phyloP scores from a whole-genome alignment of 2,329 filamentous ascomycete genomes.

The Thielaviopsis euricoi region DNA sequence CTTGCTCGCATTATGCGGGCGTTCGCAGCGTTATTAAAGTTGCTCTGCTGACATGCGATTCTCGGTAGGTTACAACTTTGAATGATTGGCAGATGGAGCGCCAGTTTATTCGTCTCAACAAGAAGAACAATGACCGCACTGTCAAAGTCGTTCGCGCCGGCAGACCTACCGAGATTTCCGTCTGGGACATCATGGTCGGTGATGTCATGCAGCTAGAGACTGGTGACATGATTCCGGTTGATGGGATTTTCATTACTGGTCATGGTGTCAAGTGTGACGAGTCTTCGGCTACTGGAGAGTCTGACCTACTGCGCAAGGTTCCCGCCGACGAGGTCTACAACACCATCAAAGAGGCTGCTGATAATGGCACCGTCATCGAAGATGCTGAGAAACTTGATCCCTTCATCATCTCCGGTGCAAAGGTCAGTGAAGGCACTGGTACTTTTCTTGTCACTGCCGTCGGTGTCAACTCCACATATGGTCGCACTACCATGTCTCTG shows the following conservation, averaged over 20 bases:
- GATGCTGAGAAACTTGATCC: slow-evolving; percentile 32
- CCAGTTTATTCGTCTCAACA: slow-evolving; percentile 46
- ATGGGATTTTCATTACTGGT: slow-evolving; percentile 49
- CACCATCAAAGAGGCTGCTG: slow-evolving; percentile 25
- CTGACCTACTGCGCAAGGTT: slow-evolving; percentile 54
- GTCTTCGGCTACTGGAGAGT: slow-evolving; percentile 58
- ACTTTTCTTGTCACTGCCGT: slow-evolving; percentile 38
- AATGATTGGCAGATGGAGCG: slow-evolving; percentile 56
- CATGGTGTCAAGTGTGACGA: slow-evolving; percentile 47
- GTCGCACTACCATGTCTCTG: slow-evolving; percentile 39
- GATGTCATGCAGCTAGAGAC: slow-evolving; percentile 54
- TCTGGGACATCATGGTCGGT: slow-evolving; percentile 51
- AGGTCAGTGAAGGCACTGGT: slow-evolving; percentile 35
- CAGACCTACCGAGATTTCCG: slow-evolving; percentile 43
- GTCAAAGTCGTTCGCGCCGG: slow-evolving; percentile 53
- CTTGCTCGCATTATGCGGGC: not conserved
- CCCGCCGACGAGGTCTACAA: slow-evolving; percentile 40
- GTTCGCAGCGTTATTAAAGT: not conserved
- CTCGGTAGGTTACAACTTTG: slow-evolving; percentile 19
- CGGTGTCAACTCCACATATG: slow-evolving; percentile 37
- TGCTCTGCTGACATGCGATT: slow-evolving; percentile 1
- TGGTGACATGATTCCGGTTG: slow-evolving; percentile 53
- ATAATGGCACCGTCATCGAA: slow-evolving; percentile 20
- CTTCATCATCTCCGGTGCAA: slow-evolving; percentile 43
- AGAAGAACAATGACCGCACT: slow-evolving; percentile 44